These are phyloP conservation scores for Glebionis coronaria DNA, from an alignment of 129 eudicot genomes.

Conservation along the genomic window DNA sequence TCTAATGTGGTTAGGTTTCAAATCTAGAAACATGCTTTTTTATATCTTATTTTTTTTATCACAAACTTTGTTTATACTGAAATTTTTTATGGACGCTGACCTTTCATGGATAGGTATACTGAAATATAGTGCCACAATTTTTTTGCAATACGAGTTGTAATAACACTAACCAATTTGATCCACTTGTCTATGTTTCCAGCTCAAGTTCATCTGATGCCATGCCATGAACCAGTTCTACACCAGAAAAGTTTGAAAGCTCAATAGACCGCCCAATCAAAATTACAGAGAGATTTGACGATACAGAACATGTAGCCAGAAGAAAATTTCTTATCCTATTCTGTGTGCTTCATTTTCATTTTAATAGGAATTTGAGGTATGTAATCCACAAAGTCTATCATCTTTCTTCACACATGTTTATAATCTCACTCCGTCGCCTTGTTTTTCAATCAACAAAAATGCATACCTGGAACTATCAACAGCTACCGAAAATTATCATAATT, in stretches of 20 bases:
- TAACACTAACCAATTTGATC: conserved; percentile 20
- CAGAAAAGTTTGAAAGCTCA: conserved; percentile 84
- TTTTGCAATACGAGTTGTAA: conserved; percentile 4
- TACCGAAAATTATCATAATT: conserved; percentile 81
- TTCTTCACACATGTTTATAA: conserved; percentile 4
- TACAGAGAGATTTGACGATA: conserved; percentile 83
- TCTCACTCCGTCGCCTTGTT: conserved; percentile 16
- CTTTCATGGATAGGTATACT: conserved; percentile 59
- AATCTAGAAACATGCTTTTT: no score
- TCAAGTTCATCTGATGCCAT: conserved; percentile 58
- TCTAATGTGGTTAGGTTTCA: no score
- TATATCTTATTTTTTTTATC: no score
- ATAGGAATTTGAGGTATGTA: conserved; percentile 72
- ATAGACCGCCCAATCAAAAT: conserved; percentile 91
- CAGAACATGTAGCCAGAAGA: conserved; percentile 74
- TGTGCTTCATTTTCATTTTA: conserved; percentile 72
- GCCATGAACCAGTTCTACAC: conserved; percentile 81
- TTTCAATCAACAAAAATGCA: conserved; percentile 66
- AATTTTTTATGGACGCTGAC: conserved; percentile 62
- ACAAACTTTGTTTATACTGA: no score
- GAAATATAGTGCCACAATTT: conserved; percentile 1
- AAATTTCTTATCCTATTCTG: conserved; percentile 65
- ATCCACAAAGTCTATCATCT: neutral
- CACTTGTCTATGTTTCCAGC: conserved; percentile 48
- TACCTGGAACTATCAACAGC: conserved; percentile 82